These are phyloP conservation scores for Plasmodium fragile DNA, from an alignment of 169 alveolate genomes.

Conservation along the genomic window DNA sequence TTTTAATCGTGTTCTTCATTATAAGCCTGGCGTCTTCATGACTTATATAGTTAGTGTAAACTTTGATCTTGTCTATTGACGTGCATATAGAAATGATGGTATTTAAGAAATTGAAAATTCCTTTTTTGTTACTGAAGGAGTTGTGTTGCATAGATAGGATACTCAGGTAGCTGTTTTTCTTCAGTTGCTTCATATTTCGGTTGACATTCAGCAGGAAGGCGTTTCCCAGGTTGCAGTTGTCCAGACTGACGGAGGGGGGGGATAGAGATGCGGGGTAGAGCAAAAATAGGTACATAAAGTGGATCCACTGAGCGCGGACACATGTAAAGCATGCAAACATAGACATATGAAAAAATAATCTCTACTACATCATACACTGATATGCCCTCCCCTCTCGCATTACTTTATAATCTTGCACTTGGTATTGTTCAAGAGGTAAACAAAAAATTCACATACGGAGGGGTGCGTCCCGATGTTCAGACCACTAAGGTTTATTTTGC, in stretches of 20 bases:
- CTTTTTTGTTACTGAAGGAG: conserved; percentile 19
- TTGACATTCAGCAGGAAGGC: conserved; percentile 29
- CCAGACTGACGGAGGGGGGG: conserved; percentile 10
- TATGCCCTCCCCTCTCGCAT: not conserved
- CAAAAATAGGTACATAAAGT: not conserved
- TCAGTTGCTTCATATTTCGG: conserved; percentile 4
- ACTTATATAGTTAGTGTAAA: conserved; percentile 19
- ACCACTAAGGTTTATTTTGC: conserved; percentile 50
- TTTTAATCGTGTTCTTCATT: not conserved
- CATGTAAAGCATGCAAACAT: not conserved
- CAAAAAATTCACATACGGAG: conserved; percentile 14
- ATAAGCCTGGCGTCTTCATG: conserved; percentile 13
- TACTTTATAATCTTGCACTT: conserved; percentile 62
- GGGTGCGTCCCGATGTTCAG: conserved; percentile 33
- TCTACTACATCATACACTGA: not conserved
- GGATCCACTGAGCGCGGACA: not conserved
- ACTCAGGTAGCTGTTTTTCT: conserved; percentile 36
- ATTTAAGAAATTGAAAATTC: conserved; percentile 20
- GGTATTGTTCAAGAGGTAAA: conserved; percentile 41
- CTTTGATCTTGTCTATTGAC: conserved; percentile 5
- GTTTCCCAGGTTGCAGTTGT: conserved; percentile 46
- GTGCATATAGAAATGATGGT: conserved; percentile 31
- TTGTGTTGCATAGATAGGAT: conserved; percentile 43
- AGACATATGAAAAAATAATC: not conserved
- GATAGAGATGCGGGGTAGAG: not conserved